Evolutionary conservation across 495 filamentous ascomycete genomes (phyloP), one percentile per base, ranked within the genome.

Genomic region (Penicillium subrubescens): DNA sequence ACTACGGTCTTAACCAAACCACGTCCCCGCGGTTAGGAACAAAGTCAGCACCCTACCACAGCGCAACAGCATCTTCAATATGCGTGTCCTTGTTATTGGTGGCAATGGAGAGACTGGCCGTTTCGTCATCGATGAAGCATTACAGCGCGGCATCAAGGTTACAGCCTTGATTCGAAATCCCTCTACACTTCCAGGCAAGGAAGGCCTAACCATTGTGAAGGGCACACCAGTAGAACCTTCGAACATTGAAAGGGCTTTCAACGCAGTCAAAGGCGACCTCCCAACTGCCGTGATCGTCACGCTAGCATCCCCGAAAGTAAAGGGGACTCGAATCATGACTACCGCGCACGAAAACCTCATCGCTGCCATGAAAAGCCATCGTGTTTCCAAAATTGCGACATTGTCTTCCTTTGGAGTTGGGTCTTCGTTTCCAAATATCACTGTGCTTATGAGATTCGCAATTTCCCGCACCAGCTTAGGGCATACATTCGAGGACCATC

Each of bases 51-150:
- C 43, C 34, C 54, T 57, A 57, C 55, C 55, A 43, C 55, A 43
- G 35, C 55, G 34, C 55, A 57, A 57, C 55, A 57, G 35, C 55
- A 43, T 57, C 34, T 57, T 57, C 60, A 73, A 48, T 33, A 83
- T 81, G 79, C 79, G 72, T 37, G 65, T 81, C 65, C 73, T 83
- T 53, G 58, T 82, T 64, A 60, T 79, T 60, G 81, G 81, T 27
- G 81, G 74, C 58, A 81, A 59, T 59, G 79, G 81, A 60, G 74
- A 76, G 55, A 83, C 77, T 50, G 81, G 81, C 61, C 64, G 71
- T 48, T 69, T 81, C 43, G 75, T 76, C 48, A 69, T 82, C 53
- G 67, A 76, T 58, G 73, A 79, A 68, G 73, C 76, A 31, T 67
- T 81, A n/a, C 44, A 73, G n/a, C 71, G 73, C 43, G 69, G 69